Conservation (phyloP, 225 moss, liverwort and hornwort genomes). For the Pleurozium schreberi region DNA sequence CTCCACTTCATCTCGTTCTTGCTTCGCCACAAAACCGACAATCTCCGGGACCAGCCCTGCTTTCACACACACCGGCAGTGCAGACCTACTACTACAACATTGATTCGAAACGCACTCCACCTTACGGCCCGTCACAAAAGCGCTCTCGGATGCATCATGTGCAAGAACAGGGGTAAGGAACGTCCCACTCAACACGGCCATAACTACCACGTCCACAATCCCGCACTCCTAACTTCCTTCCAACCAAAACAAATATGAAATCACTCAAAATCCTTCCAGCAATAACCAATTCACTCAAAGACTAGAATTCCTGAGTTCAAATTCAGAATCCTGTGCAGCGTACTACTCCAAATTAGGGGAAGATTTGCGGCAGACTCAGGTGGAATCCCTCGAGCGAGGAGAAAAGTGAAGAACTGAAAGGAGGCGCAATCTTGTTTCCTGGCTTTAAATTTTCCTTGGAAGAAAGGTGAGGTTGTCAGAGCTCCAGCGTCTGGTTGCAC, state of each 20-base stretch:
- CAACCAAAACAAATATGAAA: background rate
- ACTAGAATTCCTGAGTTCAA: background rate
- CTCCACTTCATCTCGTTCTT: background rate
- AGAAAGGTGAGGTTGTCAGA: background rate
- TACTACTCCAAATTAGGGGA: background rate
- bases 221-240: background rate
- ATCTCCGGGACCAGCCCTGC: background rate
- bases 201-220: background rate
- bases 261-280: background rate
- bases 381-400: background rate
- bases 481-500: background rate
- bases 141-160: slow-evolving; percentile 20
- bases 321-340: background rate
- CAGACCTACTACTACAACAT: background rate
- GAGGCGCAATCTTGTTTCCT: background rate
- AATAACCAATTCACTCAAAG: background rate
- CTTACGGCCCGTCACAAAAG: slow-evolving; percentile 25
- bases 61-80: slow-evolving; percentile 3
- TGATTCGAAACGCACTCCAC: background rate
- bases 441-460: background rate
- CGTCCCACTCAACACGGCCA: slow-evolving; percentile 20
- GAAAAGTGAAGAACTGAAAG: background rate
- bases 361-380: background rate
- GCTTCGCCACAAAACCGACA: background rate
- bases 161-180: slow-evolving; percentile 14